These are phyloP conservation scores for Leccinum truebloodii DNA, from an alignment of 768 basidiomycete genomes.

Conservation along the genomic window DNA sequence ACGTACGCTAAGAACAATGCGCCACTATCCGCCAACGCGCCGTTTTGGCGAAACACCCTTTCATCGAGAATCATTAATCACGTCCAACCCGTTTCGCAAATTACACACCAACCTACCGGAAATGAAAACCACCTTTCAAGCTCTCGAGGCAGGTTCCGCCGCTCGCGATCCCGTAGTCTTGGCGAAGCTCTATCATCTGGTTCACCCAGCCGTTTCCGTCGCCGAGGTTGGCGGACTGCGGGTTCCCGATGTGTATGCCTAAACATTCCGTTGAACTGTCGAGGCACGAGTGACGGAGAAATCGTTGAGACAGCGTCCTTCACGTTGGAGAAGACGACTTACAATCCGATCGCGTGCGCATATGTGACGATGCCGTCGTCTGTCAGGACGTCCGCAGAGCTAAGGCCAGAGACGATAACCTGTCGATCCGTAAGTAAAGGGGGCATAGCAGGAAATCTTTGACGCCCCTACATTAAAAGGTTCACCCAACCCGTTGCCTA, in stretches of 20 bases:
- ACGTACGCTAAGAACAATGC: slow-evolving; percentile 60
- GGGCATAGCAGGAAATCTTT: background rate
- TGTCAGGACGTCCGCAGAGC: slow-evolving; percentile 56
- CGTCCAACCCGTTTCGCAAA: background rate
- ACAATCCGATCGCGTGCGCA: slow-evolving; percentile 66
- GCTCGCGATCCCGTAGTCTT: slow-evolving; percentile 38
- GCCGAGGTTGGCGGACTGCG: slow-evolving; percentile 45
- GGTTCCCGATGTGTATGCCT: slow-evolving; percentile 34
- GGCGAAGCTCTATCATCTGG: slow-evolving; percentile 44
- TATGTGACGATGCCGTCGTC: slow-evolving; percentile 57
- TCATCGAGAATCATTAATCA: background rate
- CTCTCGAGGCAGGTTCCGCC: slow-evolving; percentile 47
- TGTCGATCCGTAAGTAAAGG: slow-evolving; percentile 12
- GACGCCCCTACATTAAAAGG: slow-evolving; percentile 40
- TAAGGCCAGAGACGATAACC: slow-evolving; percentile 66
- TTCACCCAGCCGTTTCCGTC: slow-evolving; percentile 47
- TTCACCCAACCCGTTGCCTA: slow-evolving; percentile 40
- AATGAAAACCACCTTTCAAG: slow-evolving; percentile 46
- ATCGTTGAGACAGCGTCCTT: background rate
- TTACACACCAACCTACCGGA: slow-evolving; percentile 34
- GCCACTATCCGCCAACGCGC: slow-evolving; percentile 45
- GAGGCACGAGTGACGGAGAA: slow-evolving; percentile 7
- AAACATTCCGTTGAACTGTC: slow-evolving; percentile 43
- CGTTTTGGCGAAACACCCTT: slow-evolving; percentile 59
- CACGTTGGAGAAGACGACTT: slow-evolving; percentile 24